Evolutionary conservation across 202 grass and related monocot genomes (phyloP).

Genomic region (Dendrocalamus latiflorus): DNA sequence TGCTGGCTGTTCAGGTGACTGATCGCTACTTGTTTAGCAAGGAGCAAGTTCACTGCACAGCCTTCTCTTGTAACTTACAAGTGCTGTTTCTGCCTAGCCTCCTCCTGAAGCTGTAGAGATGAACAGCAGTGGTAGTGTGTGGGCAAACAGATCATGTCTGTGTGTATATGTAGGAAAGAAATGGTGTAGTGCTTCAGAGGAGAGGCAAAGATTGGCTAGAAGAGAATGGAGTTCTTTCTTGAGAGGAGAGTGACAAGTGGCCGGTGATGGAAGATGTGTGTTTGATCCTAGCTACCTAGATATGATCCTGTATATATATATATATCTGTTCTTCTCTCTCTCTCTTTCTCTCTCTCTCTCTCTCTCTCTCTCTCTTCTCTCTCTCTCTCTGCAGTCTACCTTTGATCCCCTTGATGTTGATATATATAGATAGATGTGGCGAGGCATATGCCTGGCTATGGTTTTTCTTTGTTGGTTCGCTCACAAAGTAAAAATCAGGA

Average conservation of each 20-base stretch:
- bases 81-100: not conserved
- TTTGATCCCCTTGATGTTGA: slow-evolving; percentile 46
- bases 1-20: not conserved
- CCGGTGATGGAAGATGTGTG: not conserved
- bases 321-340: too few relatives aligned
- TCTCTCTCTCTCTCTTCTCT: not conserved
- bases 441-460: not conserved
- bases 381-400: not conserved
- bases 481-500: slow-evolving; percentile 39
- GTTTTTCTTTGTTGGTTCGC: slow-evolving; percentile 39
- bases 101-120: not conserved
- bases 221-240: not conserved
- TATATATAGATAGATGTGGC: slow-evolving; percentile 14
- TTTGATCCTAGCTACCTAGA: not conserved
- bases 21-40: not conserved
- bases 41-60: not conserved
- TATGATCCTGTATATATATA: not conserved
- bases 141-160: not conserved
- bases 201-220: not conserved
- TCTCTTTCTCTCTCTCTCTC: too few relatives aligned
- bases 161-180: not conserved
- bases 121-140: too few relatives aligned
- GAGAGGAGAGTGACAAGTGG: slow-evolving; percentile 13
- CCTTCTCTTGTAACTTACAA: not conserved
- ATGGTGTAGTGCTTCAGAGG: not conserved